Base-by-base conservation (phyloP, 768 basidiomycete genomes). In the Tricholoma furcatifolium region DNA sequence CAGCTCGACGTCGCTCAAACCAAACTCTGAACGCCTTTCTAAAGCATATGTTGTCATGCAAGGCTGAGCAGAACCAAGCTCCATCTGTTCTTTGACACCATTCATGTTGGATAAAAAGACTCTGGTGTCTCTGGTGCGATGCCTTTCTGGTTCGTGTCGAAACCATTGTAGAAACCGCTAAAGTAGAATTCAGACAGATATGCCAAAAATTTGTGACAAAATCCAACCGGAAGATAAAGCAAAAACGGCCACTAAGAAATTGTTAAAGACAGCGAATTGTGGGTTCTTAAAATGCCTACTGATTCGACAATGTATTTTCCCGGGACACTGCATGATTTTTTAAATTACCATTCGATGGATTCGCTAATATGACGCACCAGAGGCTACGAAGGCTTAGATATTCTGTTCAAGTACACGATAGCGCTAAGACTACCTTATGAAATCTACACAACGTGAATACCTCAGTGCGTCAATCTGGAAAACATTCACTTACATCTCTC, bases 141-240 rank as follows among this genome's bases (percentile, higher is more conserved):
- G 70, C 23, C 48, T 48, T 54, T 76, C 74, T 5, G 74, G 68
- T 48, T 71, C 72, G 27, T 62, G 62, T 15, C 74, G 69, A 56
- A 76, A 74, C 74, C 74, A 76, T 62, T 76, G 74, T 15, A 75
- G 55, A 4, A 65, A 62, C 8, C 65, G 62, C 72, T 74, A 30
- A 6, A 17, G 18, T 15, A 6, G n/a, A 11, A 6, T 11, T 17
- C 24, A 27, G 20, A 5, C 12, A 14, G 12, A 18, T 14, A 12
- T 17, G 14, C 30, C 34, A n/a, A 23, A 17, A 6, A 38, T 41
- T 21, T 9, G 4, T 14, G 30, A 18, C 32, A 6, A n/a, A 31
- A 4, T 8, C 46, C 8, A 43, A 52, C 55, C 3, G 55, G 55
- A 34, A 56, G 55, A 38, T 56, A 52, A 4, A 56, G 44, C 34